Base-by-base conservation (phyloP, 768 basidiomycete genomes). In the Tulasnella calospora region DNA sequence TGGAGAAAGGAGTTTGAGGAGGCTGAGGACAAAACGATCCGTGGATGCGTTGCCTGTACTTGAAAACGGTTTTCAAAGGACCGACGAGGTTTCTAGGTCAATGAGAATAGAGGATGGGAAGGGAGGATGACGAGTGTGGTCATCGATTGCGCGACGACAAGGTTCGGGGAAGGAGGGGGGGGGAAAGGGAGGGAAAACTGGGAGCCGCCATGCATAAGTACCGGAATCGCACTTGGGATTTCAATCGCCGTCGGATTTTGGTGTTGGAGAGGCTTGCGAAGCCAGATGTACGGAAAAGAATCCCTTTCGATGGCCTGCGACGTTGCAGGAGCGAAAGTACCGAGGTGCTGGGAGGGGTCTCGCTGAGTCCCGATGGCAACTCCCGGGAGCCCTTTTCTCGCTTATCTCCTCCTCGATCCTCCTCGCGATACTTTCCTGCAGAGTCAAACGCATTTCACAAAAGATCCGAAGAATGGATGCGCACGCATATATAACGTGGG, bases 401-500 rank as follows among this genome's bases (percentile, higher is more conserved):
- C 61, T 67, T 67, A 67, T 67, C 61, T 67, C 61, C 61, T 33
- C 15, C 30, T 17, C 61, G 15, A 30, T 67, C 61, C 55, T 57
- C 55, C 55, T 57, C 30, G n/a, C 61, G 61, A 67, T 67, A 35
- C 61, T 67, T 67, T 67, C 61, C 30, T 27, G 17, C 61, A 67
- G 30, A 67, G 61, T 67, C 61, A 67, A 67, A 73, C 17, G 13
- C 30, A 41, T 30, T 40, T 38, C 33, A 73, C 36, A 40, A 35
- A 40, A 15, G 71, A 73, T 73, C 71, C 71, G 71, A 47, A 73
- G 33, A 73, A 35, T 19, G 71, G 71, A 73, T 67, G 27, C 30
- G 61, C 61, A 67, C 61, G 61, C 61, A 67, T 67, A 67, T 67
- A 67, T 67, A 67, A 67, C 61, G 61, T 67, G 61, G 61, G 61